phyloP scores from a whole-genome alignment of 2,329 filamentous ascomycete genomes.

The Rhynchosporium agropyri region DNA sequence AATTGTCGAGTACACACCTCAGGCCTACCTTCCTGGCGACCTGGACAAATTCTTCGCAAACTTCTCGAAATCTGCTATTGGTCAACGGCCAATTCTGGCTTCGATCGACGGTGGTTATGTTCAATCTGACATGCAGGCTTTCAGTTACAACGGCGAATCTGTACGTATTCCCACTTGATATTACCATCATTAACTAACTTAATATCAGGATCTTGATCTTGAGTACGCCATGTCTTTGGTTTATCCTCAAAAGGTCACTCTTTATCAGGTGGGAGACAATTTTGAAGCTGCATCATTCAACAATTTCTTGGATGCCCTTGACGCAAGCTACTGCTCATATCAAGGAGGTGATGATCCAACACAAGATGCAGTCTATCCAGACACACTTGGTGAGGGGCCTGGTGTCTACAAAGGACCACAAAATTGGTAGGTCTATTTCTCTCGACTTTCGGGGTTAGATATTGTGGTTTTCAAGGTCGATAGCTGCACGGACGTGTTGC shows the following conservation, averaged over 20 bases:
- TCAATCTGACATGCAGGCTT: conserved; percentile 45
- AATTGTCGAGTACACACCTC: conserved; percentile 54
- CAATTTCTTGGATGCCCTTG: conserved; percentile 25
- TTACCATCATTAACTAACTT: neutral
- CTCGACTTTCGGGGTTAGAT: too few relatives aligned
- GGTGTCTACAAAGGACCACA: conserved; percentile 46
- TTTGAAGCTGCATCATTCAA: conserved; percentile 26
- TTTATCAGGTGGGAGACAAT: conserved; percentile 26
- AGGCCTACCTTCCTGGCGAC: conserved; percentile 55
- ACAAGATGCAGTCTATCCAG: conserved; percentile 44
- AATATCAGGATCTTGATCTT: conserved; percentile 50
- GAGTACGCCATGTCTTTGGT: conserved; percentile 57
- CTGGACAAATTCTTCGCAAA: conserved; percentile 52
- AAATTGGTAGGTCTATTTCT: conserved; percentile 38
- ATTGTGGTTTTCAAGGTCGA: too few relatives aligned
- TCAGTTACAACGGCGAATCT: conserved; percentile 51
- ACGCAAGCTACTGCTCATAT: conserved; percentile 35
- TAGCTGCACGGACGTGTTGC: too few relatives aligned
- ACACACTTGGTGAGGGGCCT: conserved; percentile 25
- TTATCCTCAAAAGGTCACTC: conserved; percentile 53
- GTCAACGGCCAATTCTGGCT: conserved; percentile 49
- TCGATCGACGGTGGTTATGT: conserved; percentile 52
- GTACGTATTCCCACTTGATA: neutral
- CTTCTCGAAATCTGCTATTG: conserved; percentile 47
- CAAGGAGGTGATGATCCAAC: conserved; percentile 36